phyloP scores from a whole-genome alignment of 139 green algal genomes.

The Penium margaritaceum region DNA sequence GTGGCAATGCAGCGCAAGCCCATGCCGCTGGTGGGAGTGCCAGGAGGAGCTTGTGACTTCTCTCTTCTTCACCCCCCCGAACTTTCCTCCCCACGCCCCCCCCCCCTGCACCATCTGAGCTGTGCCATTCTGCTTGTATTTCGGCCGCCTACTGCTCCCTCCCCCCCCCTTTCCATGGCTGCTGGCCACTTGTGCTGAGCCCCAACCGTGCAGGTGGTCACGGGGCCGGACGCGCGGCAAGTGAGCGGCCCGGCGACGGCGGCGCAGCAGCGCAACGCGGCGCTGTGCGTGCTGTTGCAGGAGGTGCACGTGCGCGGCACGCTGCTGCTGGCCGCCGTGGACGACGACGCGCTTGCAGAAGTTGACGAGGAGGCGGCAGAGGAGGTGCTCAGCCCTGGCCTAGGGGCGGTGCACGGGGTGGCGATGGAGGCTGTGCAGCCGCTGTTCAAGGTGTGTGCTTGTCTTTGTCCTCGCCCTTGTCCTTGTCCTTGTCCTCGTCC shows the following conservation, averaged over 20 bases:
- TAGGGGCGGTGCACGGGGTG: slow-evolving; percentile 51
- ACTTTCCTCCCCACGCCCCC: no score
- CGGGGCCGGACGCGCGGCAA: slow-evolving; percentile 61
- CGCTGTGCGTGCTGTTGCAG: slow-evolving; percentile 51
- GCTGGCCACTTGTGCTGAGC: no score
- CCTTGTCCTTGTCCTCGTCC: no score
- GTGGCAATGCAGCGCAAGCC: no score
- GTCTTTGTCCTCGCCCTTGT: neutral
- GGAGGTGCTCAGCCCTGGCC: slow-evolving; percentile 22
- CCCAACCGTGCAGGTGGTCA: slow-evolving; percentile 55
- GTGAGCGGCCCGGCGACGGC: slow-evolving; percentile 49
- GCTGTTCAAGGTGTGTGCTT: slow-evolving; percentile 35
- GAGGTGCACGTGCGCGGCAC: slow-evolving; percentile 23
- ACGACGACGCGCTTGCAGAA: slow-evolving; percentile 20
- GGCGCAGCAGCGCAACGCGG: slow-evolving; percentile 74
- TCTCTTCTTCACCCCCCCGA: no score
- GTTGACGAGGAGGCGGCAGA: slow-evolving; percentile 10
- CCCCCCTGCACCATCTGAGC: no score
- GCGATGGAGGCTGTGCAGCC: slow-evolving; percentile 19
- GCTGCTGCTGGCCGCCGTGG: slow-evolving; percentile 13
- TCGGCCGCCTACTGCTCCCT: no score
- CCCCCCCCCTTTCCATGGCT: no score
- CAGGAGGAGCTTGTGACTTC: no score
- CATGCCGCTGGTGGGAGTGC: no score
- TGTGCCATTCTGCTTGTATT: no score